A percentile compares a stretch with the other conserved stretches of the same genome.
Evolutionary conservation across 1,284 basidiomycete genomes (phyloP).

Genomic region (Malassezia nana): DNA sequence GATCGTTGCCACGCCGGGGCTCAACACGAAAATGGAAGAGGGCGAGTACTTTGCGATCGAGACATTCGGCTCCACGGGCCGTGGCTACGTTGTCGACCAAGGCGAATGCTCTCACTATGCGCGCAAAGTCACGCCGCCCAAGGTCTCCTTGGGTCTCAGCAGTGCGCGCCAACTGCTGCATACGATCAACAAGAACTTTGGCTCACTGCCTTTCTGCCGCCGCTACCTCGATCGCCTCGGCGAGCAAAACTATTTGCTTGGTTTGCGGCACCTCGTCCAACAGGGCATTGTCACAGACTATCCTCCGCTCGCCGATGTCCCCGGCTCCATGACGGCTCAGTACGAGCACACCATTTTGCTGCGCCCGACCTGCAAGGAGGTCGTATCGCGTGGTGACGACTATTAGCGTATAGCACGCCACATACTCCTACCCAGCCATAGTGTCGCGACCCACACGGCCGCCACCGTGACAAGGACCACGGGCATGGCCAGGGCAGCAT

Average conservation of each 20-base stretch:
- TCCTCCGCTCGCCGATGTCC: slow-evolving; percentile 74
- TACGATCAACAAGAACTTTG: slow-evolving; percentile 85
- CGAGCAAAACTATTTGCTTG: slow-evolving; percentile 89
- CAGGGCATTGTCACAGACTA: slow-evolving; percentile 85
- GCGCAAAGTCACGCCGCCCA: slow-evolving; percentile 58
- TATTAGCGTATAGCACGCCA: slow-evolving; percentile 53
- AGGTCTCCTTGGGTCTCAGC: slow-evolving; percentile 57
- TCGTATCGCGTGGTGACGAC: slow-evolving; percentile 86
- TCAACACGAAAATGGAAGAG: slow-evolving; percentile 91
- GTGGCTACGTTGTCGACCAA: slow-evolving; percentile 73
- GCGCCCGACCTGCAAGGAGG: slow-evolving; percentile 55
- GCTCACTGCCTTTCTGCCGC: slow-evolving; percentile 88
- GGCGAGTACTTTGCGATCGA: slow-evolving; percentile 99
- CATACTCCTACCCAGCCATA: not conserved
- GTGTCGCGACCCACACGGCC: slow-evolving; percentile 1
- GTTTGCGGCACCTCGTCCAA: slow-evolving; percentile 72
- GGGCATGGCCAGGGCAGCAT: not conserved
- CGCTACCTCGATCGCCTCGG: slow-evolving; percentile 73
- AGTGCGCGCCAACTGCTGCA: slow-evolving; percentile 76
- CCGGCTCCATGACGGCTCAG: slow-evolving; percentile 45
- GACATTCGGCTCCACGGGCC: slow-evolving; percentile 95
- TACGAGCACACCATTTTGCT: slow-evolving; percentile 46
- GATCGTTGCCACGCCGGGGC: slow-evolving; percentile 69
- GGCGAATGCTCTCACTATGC: slow-evolving; percentile 87
- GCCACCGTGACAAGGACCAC: slow-evolving; percentile 5